Conservation (phyloP, 192 early-diverging fungal genomes). For the Cladochytrium replicatum region DNA sequence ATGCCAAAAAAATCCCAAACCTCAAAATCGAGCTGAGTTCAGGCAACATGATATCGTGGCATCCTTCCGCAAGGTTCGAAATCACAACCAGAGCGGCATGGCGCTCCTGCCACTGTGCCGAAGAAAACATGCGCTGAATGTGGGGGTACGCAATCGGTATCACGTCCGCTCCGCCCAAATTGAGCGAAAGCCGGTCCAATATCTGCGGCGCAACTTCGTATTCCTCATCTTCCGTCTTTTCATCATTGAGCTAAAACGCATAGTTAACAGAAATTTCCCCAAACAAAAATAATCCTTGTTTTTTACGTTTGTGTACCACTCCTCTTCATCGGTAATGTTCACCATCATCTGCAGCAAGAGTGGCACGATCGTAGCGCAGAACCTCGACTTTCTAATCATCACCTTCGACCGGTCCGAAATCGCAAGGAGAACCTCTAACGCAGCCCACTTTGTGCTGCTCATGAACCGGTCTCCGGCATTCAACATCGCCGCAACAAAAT, state of each 20-base stretch:
- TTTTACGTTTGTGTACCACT: constrained; percentile 85
- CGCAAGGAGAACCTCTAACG: constrained; percentile 85
- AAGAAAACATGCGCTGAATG: constrained; percentile 84
- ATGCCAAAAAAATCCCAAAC: constrained; percentile 23
- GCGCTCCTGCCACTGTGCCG: constrained; percentile 76
- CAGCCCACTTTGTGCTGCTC: constrained; percentile 74
- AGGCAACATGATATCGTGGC: constrained; percentile 83
- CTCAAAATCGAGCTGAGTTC: constrained; percentile 79
- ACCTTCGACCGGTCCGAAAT: constrained; percentile 78
- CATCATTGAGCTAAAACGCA: constrained; percentile 61
- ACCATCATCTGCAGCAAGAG: constrained; percentile 92
- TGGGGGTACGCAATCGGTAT: constrained; percentile 77
- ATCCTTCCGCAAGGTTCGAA: constrained; percentile 95
- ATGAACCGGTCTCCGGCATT: constrained; percentile 76
- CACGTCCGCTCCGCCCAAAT: constrained; percentile 81
- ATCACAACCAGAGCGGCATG: constrained; percentile 91
- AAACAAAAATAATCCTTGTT: constrained; percentile 62
- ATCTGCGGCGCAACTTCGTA: constrained; percentile 88
- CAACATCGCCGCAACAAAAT: constrained; percentile 67
- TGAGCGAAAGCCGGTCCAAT: constrained; percentile 84
- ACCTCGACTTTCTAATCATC: constrained; percentile 87
- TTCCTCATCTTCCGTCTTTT: constrained; percentile 82
- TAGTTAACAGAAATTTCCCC: constrained; percentile 5
- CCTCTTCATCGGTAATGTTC: constrained; percentile 75
- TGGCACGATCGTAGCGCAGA: constrained; percentile 70